Base-by-base conservation (phyloP, 2,329 filamentous ascomycete genomes). In the Colletotrichum higginsianum region DNA sequence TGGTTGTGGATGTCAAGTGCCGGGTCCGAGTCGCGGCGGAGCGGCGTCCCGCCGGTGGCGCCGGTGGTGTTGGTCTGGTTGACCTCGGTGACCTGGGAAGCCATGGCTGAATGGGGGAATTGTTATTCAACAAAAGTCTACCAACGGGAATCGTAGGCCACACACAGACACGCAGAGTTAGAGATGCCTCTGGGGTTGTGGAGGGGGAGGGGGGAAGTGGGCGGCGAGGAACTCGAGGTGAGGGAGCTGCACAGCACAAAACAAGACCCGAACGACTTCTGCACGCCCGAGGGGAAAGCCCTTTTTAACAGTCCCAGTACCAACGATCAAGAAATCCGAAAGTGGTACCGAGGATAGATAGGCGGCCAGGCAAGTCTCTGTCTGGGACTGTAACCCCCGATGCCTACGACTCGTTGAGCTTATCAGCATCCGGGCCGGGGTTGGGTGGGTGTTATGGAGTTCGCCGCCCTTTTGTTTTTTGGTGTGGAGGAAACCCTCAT, bases 1-100 rank as follows among this genome's bases (percentile, higher is more conserved):
- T 86, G 84, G 75, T 84, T 78, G 16, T 77, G 73, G 55, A 81
- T 79, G 49, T 84, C 79, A 61, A 83, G 77, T 21, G 79, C 79
- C 46, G 79, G 79, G 66, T 81, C 79, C 35, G 79, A 74, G 68
- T 77, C 78, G 71, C 78, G 75, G 49, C 77, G 78, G 71, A 75
- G 61, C 44, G 63, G 66, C 42, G 72, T 63, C 57, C 46, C 61
- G 30, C 61, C 67, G 52, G 57, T 38, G 60, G 49, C 26, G 26
- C 26, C 52, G 47, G 73, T 60, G 60, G 44, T 58, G 58, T 55
- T 46, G 68, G 61, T 61, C 55, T 66, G 49, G 55, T 50, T 52
- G 67, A 65, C 70, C 44, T 66, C 67, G 66, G 66, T 66, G 66
- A 71, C 61, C 18, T 72, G 68, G 50, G 63, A 67, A 53, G 66